Base-by-base conservation (phyloP, 2,329 filamentous ascomycete species). In the Geosmithia morbida region DNA sequence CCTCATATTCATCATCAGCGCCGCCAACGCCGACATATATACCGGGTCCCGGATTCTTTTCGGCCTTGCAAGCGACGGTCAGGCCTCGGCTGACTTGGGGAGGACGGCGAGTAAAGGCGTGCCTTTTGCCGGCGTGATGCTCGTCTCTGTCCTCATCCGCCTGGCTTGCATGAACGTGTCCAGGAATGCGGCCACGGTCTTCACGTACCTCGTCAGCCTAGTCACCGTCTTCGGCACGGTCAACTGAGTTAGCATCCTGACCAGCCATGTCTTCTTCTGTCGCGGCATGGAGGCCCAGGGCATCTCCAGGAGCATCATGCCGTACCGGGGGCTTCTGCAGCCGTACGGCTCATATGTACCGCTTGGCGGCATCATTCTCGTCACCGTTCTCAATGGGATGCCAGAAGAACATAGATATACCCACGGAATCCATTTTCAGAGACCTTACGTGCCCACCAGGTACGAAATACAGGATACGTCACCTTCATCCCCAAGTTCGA, bases 401-500 rank as follows among this genome's bases (percentile, higher is more conserved):
- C 13, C n/a, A n/a, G n/a, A n/a, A n/a, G n/a, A n/a, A n/a, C n/a
- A n/a, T n/a, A n/a, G n/a, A n/a, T n/a, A n/a, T n/a, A n/a, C n/a
- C n/a, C n/a, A n/a, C 29, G 7, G 6, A 30, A 11, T 30, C 29
- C 7, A 30, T 11, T 7, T 11, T 30, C 6, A 30, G 29, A 30
- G 11, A 30, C 11, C 29, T 30, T n/a, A n/a, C n/a, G 8, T 26
- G 48, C 67, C 1, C 50, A 46, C 39, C 10, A n/a, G 41, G 6
- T 46, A 39, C 45, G 22, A 41, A 39, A 44, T 19, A 50, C 41
- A 48, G 46, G 46, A 44, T 83, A 79, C 49, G 68, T 71, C 0
- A 76, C 81, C 2, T 83, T 83, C 54, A 62, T 83, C 20, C 74
- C 76, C 2, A 67, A 69, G 1, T 85, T 81, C 75, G 70, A 76